Percentiles rank a stretch among this genome's conserved stretches.
Evolutionary conservation across 1,139 yeast species (phyloP).

Genomic region (Sugiyamaella novakii): DNA sequence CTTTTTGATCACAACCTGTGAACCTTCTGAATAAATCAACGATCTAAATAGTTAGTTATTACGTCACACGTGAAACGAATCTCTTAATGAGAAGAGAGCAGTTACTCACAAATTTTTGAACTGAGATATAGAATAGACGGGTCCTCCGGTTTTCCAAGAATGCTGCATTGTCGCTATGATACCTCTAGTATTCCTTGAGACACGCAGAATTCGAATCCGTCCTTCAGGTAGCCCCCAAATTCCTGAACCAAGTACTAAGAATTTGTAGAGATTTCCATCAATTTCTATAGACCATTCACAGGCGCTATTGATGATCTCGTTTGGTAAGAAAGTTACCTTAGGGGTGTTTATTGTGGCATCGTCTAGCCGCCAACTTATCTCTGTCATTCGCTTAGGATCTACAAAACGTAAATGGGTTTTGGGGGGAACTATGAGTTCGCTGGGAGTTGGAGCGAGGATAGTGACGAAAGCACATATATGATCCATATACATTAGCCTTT

Average conservation of each 20-base stretch:
- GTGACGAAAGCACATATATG: slow-evolving; percentile 47
- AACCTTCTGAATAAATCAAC: slow-evolving; percentile 29
- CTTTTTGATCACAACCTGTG: slow-evolving; percentile 8
- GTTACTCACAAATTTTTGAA: slow-evolving; percentile 17
- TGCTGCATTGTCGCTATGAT: slow-evolving; percentile 24
- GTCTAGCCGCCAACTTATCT: slow-evolving; percentile 5
- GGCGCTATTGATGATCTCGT: slow-evolving; percentile 25
- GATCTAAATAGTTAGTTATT: slow-evolving; percentile 17
- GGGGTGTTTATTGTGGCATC: not conserved
- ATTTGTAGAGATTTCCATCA: slow-evolving; percentile 24
- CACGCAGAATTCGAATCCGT: slow-evolving; percentile 24
- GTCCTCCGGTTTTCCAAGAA: slow-evolving; percentile 32
- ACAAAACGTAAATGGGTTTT: slow-evolving; percentile 23
- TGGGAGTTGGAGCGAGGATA: slow-evolving; percentile 14
- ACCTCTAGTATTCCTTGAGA: slow-evolving; percentile 22
- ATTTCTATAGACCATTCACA: slow-evolving; percentile 28
- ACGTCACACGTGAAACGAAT: slow-evolving; percentile 18
- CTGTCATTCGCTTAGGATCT: slow-evolving; percentile 38
- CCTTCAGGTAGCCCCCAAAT: slow-evolving; percentile 15
- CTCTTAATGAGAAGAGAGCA: too few relatives aligned
- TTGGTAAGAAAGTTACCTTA: slow-evolving; percentile 5
- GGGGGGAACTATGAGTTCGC: too few relatives aligned
- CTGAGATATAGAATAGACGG: slow-evolving; percentile 34
- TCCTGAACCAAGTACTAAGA: slow-evolving; percentile 29
- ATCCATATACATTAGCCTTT: slow-evolving; percentile 43